Evolutionary conservation across 345 rosid genomes (phyloP).

Genomic region (Mercurialis annua): DNA sequence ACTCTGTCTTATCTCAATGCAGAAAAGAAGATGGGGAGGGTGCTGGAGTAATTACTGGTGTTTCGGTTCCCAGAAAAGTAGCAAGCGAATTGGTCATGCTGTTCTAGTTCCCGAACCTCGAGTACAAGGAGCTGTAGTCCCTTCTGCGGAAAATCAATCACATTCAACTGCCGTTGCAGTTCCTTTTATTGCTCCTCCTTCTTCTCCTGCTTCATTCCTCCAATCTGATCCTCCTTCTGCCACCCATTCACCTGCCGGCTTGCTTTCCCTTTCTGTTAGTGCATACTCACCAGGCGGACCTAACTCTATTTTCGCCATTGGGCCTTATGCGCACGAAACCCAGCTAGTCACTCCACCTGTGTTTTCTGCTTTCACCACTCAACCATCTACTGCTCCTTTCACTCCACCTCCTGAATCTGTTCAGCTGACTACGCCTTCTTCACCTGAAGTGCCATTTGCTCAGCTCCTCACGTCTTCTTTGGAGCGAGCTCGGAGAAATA

Average conservation of each 20-base stretch:
- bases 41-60: conserved; percentile 78
- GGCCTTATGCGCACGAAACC: conserved; percentile 95
- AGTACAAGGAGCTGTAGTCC: conserved; percentile 36
- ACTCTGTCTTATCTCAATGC: conserved; percentile 15
- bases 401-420: conserved; percentile 92
- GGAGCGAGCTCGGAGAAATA: conserved; percentile 71
- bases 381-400: conserved; percentile 88
- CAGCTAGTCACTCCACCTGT: conserved; percentile 95
- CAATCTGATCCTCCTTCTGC: conserved; percentile 82
- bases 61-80: conserved; percentile 69
- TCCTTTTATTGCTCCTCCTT: conserved; percentile 90
- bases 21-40: conserved; percentile 89
- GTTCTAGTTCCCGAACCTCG: conserved; percentile 65
- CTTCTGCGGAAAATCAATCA: conserved; percentile 38
- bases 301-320: conserved; percentile 65
- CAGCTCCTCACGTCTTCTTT: conserved; percentile 79
- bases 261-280: conserved; percentile 46
- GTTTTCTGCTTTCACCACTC: conserved; percentile 84
- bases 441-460: conserved; percentile 97
- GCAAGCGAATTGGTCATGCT: conserved; percentile 80
- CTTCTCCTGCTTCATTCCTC: conserved; percentile 88
- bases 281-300: conserved; percentile 66
- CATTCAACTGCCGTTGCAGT: conserved; percentile 45
- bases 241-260: conserved; percentile 70
- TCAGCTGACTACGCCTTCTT: conserved; percentile 78